phyloP scores from a whole-genome alignment of 345 rosid species.

The Syzygium oleosum region DNA sequence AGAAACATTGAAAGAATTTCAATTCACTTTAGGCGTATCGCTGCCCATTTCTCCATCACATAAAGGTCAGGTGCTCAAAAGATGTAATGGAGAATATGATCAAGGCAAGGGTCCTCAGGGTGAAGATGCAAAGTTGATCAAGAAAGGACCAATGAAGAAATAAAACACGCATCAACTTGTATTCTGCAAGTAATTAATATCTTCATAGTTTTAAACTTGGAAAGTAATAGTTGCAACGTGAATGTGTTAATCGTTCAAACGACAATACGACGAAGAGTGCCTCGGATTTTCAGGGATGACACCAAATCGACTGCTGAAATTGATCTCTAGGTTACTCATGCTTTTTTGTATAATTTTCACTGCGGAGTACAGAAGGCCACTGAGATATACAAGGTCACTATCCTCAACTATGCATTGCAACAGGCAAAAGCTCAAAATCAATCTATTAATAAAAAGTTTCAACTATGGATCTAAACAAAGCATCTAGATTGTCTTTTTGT shows the following conservation, averaged over 20 bases:
- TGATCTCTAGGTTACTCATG: background rate
- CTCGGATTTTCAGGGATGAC: background rate
- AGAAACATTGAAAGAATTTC: background rate
- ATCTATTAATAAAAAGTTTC: background rate
- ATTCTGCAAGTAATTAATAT: background rate
- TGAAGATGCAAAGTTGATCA: background rate
- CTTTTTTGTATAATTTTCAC: too few species aligned
- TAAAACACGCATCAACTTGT: background rate
- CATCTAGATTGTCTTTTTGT: background rate
- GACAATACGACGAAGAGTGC: too few species aligned
- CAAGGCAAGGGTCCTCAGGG: background rate
- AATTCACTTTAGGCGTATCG: too few species aligned
- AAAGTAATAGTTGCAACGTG: background rate
- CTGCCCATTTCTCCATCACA: background rate
- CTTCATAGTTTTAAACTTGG: background rate
- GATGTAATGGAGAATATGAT: background rate
- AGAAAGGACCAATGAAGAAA: background rate
- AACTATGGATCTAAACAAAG: background rate
- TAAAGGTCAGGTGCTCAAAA: background rate
- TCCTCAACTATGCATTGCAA: background rate
- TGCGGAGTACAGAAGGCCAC: background rate
- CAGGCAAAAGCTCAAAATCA: background rate
- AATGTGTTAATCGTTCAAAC: background rate
- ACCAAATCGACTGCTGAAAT: background rate
- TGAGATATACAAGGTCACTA: background rate